A percentile compares a stretch with the other conserved stretches of the same genome.
phyloP scores from a whole-genome alignment of 768 basidiomycete species.

The Rhodocollybia butyracea region DNA sequence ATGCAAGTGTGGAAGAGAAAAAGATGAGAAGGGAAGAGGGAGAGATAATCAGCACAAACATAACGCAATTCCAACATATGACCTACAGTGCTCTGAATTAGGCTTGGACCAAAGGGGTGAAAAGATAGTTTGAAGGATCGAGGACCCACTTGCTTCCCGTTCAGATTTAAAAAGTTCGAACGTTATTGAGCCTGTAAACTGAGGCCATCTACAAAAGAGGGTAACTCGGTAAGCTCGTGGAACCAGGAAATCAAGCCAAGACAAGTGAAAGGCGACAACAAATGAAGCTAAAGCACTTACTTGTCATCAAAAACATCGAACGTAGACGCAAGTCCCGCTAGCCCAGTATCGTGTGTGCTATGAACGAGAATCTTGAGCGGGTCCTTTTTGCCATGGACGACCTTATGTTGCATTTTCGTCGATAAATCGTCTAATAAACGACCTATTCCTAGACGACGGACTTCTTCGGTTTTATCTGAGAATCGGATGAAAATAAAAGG shows the following conservation, averaged over 20 bases:
- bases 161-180: constrained; percentile 66
- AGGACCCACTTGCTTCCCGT: constrained; percentile 10
- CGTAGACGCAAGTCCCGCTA: constrained; percentile 61
- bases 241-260: no score
- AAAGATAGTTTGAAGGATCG: constrained; percentile 34
- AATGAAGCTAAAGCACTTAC: constrained; percentile 29
- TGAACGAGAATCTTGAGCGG: constrained; percentile 65
- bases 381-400: constrained; percentile 38
- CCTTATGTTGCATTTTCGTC: constrained; percentile 61
- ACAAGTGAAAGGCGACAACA: neutral
- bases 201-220: constrained; percentile 55
- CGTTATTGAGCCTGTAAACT: constrained; percentile 70
- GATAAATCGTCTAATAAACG: constrained; percentile 63
- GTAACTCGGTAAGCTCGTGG: no score
- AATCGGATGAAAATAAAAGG: neutral
- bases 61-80: neutral
- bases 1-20: neutral
- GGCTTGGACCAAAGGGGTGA: constrained; percentile 29
- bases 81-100: constrained; percentile 43
- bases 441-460: constrained; percentile 75
- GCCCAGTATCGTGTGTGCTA: constrained; percentile 68
- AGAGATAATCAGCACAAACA: neutral
- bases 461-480: constrained; percentile 70
- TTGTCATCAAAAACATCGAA: constrained; percentile 72
- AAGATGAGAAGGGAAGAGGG: neutral